Conservation (phyloP, 495 filamentous ascomycete genomes). For the Hypomontagnella submonticulosa region DNA sequence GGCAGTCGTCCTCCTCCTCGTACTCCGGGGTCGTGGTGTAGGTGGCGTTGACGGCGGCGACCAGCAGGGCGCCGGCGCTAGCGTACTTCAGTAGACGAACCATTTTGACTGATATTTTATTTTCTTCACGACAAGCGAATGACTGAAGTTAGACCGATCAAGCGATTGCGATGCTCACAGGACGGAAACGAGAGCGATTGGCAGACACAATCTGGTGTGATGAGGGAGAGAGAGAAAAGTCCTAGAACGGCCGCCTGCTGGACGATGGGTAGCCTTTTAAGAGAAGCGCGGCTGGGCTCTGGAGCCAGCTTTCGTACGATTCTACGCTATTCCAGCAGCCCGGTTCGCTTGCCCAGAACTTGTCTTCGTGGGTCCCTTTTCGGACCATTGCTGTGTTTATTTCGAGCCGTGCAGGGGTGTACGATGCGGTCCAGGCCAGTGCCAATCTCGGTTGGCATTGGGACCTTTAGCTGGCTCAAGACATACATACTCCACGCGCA, state of each 20-base stretch:
- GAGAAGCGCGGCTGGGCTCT: slow-evolving; percentile 12
- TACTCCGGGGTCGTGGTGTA: slow-evolving; percentile 18
- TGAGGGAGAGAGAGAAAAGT: slow-evolving; percentile 19
- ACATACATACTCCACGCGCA: slow-evolving; percentile 17
- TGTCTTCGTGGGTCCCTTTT: slow-evolving; percentile 22
- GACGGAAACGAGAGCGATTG: slow-evolving; percentile 23
- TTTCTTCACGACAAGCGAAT: slow-evolving; percentile 45
- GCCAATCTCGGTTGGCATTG: slow-evolving; percentile 31
- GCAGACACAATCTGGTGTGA: slow-evolving; percentile 38
- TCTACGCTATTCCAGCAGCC: slow-evolving; percentile 22
- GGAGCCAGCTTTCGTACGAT: slow-evolving; percentile 20
- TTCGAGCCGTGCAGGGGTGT: slow-evolving; percentile 33
- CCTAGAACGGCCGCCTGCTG: neutral
- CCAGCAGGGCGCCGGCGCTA: slow-evolving; percentile 45
- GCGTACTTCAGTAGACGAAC: slow-evolving; percentile 49
- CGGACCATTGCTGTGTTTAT: slow-evolving; percentile 32
- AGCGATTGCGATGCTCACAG: slow-evolving; percentile 33
- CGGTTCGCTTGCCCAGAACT: slow-evolving; percentile 37
- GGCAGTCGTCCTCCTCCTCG: slow-evolving; percentile 41
- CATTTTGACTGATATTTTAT: slow-evolving; percentile 32
- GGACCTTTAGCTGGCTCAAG: slow-evolving; percentile 23
- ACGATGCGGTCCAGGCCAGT: slow-evolving; percentile 19
- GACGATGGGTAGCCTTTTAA: slow-evolving; percentile 27
- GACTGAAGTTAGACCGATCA: slow-evolving; percentile 46
- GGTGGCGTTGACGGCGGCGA: slow-evolving; percentile 43